These are phyloP conservation scores for Agarophyton chilense DNA, from an alignment of 23 red algal genomes.

Conservation along the genomic window DNA sequence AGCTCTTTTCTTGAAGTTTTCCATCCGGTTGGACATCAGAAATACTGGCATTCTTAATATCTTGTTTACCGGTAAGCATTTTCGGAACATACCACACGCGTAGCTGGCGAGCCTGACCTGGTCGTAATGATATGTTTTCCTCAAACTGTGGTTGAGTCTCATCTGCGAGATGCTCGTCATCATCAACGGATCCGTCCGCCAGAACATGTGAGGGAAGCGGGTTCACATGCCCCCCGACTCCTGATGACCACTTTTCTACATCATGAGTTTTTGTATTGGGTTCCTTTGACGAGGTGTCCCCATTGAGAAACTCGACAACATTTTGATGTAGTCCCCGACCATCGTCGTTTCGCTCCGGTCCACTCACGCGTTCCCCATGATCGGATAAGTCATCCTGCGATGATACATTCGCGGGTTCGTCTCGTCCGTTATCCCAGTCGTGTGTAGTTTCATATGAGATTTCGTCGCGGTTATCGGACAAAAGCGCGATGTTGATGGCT, in stretches of 20 bases:
- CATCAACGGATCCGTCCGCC: neutral
- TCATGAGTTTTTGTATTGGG: neutral
- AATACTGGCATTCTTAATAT: neutral
- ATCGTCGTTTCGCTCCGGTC: neutral
- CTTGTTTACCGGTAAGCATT: neutral
- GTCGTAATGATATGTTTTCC: constrained; percentile 3
- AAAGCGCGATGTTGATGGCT: neutral
- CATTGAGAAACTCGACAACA: neutral
- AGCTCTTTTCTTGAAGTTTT: constrained; percentile 15
- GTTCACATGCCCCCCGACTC: neutral
- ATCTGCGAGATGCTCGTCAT: neutral
- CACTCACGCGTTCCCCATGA: neutral
- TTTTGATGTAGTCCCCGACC: neutral
- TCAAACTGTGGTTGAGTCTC: neutral
- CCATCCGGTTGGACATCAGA: neutral
- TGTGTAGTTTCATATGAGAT: constrained; percentile 9
- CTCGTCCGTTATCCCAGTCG: neutral
- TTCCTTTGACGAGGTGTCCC: neutral
- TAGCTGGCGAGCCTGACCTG: neutral
- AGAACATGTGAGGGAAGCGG: neutral
- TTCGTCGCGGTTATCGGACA: neutral
- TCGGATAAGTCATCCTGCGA: neutral
- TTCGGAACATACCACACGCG: constrained; percentile 25
- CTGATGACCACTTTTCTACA: neutral
- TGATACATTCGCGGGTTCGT: neutral